A percentile compares a stretch with the other conserved stretches of the same genome.
These are phyloP conservation scores for Tranzscheliella williamsii DNA, from an alignment of 1,284 basidiomycete genomes.

Conservation along the genomic window DNA sequence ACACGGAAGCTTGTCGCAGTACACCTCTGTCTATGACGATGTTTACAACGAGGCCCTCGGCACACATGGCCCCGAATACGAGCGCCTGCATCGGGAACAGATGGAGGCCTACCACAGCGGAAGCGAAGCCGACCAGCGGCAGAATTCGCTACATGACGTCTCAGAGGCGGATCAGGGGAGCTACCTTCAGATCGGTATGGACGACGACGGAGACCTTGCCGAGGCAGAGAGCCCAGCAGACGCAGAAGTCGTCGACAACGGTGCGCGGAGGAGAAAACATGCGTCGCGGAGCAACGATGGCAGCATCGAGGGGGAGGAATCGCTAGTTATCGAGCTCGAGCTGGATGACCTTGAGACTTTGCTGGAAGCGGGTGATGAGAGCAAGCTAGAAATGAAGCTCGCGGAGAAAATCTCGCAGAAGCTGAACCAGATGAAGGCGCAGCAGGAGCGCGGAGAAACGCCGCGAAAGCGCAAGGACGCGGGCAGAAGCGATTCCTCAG, in stretches of 20 bases:
- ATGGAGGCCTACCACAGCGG: constrained; percentile 1
- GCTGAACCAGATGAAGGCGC: constrained; percentile 3
- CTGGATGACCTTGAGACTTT: constrained; percentile 21
- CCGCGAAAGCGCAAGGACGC: not conserved
- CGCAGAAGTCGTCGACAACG: not conserved
- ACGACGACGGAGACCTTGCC: constrained; percentile 11
- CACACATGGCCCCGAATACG: constrained; percentile 13
- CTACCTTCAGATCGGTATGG: constrained; percentile 10
- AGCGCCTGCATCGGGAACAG: constrained; percentile 2
- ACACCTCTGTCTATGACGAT: constrained; percentile 34
- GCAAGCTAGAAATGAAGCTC: constrained; percentile 12
- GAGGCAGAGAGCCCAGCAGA: not conserved
- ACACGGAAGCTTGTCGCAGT: constrained; percentile 30
- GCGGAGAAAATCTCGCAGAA: constrained; percentile 17
- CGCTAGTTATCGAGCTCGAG: constrained; percentile 24
- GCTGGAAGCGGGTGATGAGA: constrained; percentile 10
- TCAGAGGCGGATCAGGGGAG: constrained; percentile 4
- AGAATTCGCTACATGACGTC: too few species aligned
- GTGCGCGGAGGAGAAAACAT: constrained; percentile 1
- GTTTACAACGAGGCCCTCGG: constrained; percentile 34
- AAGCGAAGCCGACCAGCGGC: constrained; percentile 1
- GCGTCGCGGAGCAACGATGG: constrained; percentile 3
- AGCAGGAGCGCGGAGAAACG: constrained; percentile 1
- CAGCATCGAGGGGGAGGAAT: not conserved
- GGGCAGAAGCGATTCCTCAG: not conserved